phyloP scores from a whole-genome alignment of 1,284 basidiomycete species.

The Golubevia pallescens region DNA sequence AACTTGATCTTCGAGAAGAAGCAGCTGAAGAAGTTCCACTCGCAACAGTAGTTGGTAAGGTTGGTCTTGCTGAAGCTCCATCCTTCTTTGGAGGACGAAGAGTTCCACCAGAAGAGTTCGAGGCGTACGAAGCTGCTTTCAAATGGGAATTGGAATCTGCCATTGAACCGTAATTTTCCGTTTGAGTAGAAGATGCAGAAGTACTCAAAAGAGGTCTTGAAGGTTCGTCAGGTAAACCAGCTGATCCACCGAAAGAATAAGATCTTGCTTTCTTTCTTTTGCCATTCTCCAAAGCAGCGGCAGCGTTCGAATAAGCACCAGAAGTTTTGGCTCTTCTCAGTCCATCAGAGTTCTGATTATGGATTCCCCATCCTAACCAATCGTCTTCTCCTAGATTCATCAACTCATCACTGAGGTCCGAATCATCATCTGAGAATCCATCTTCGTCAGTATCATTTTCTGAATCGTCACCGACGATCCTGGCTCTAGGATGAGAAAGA shows the following conservation, averaged over 20 bases:
- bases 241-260: slow-evolving; percentile 4
- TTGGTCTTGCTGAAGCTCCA: background rate
- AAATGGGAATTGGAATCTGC: background rate
- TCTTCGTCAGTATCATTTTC: slow-evolving; percentile 17
- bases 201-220: background rate
- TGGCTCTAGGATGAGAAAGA: slow-evolving; percentile 54
- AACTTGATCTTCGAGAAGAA: background rate
- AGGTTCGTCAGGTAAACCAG: slow-evolving; percentile 10
- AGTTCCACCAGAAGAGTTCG: background rate
- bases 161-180: background rate
- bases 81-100: background rate
- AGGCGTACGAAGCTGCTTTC: background rate
- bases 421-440: slow-evolving; percentile 3
- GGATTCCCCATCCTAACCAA: background rate
- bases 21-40: background rate
- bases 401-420: slow-evolving; percentile 10
- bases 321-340: background rate
- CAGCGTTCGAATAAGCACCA: slow-evolving; percentile 1
- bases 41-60: background rate
- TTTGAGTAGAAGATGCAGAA: background rate
- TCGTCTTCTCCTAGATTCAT: slow-evolving; percentile 8
- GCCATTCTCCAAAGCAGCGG: background rate
- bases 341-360: background rate
- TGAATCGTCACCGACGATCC: slow-evolving; percentile 20
- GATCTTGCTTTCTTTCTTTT: background rate